Conservation (phyloP, 2,329 filamentous ascomycete species). For the Neofusicoccum kwambonambiense region DNA sequence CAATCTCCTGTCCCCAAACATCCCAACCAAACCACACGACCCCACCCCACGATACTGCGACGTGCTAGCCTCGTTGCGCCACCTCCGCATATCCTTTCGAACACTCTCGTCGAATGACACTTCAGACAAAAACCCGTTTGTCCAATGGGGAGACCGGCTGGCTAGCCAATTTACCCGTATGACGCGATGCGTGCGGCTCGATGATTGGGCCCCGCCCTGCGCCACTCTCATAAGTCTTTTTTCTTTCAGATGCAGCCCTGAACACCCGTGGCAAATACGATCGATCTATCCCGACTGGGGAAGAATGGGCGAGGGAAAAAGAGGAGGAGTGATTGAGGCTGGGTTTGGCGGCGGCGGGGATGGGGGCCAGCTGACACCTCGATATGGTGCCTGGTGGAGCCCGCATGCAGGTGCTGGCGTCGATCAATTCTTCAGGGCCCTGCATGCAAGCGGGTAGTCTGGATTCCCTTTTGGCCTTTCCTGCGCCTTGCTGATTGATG, state of each 20-base stretch:
- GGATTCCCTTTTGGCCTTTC: conserved; percentile 1
- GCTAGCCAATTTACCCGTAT: conserved; percentile 7
- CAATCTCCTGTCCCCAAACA: conserved; percentile 10
- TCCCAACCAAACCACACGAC: conserved; percentile 1
- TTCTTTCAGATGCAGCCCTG: conserved; percentile 10
- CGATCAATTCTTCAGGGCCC: conserved; percentile 15
- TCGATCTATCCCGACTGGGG: not conserved
- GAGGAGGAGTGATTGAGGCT: not conserved
- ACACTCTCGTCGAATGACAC: conserved; percentile 5
- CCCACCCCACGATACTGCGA: conserved; percentile 6
- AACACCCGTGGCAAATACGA: not conserved
- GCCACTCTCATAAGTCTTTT: conserved; percentile 1
- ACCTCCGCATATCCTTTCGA: conserved; percentile 4
- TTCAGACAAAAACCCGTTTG: not conserved
- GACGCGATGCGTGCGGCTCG: conserved; percentile 9
- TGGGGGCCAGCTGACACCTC: conserved; percentile 10
- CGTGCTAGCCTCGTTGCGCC: conserved; percentile 8
- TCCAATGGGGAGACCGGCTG: not conserved
- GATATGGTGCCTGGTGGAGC: conserved; percentile 11
- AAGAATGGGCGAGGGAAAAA: not conserved
- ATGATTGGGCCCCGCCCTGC: not conserved
- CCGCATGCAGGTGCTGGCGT: conserved; percentile 8
- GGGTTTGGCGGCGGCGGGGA: not conserved
- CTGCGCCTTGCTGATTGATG: not conserved
- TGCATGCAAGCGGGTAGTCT: conserved; percentile 5